A percentile compares a stretch with the other conserved stretches of the same genome.
phyloP scores from a whole-genome alignment of 1,284 basidiomycete genomes.

The Termitomyces sp. region DNA sequence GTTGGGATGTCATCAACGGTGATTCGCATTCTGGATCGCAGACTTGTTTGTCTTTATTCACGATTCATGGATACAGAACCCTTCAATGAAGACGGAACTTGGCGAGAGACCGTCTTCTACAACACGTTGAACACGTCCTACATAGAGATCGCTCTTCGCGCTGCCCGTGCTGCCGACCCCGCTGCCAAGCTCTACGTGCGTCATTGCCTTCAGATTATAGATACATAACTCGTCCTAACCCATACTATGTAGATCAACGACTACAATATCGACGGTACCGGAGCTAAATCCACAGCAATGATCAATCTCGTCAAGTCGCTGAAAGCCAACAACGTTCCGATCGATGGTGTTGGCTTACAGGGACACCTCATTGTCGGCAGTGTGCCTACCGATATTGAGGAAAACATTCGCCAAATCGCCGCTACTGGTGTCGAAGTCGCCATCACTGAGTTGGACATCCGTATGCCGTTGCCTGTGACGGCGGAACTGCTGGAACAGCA shows the following conservation, averaged over 20 bases:
- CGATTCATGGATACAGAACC: constrained; percentile 31
- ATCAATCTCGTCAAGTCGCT: constrained; percentile 45
- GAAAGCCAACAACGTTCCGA: constrained; percentile 39
- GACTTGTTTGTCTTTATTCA: not conserved
- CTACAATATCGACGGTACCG: constrained; percentile 48
- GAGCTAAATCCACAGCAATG: constrained; percentile 49
- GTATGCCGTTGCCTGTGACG: constrained; percentile 49
- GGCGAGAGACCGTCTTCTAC: constrained; percentile 36
- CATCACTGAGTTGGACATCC: constrained; percentile 57
- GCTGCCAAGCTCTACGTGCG: constrained; percentile 37
- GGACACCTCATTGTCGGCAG: constrained; percentile 49
- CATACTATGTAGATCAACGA: constrained; percentile 45
- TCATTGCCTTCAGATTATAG: constrained; percentile 1
- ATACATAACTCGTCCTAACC: not conserved
- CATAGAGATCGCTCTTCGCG: constrained; percentile 34
- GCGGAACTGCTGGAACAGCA: constrained; percentile 45
- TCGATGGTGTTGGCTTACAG: constrained; percentile 56
- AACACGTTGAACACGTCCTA: constrained; percentile 33
- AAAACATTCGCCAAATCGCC: constrained; percentile 42
- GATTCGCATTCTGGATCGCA: constrained; percentile 13
- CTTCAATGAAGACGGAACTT: constrained; percentile 57
- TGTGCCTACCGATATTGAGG: constrained; percentile 40
- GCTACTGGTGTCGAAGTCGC: constrained; percentile 54
- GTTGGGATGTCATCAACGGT: constrained; percentile 35
- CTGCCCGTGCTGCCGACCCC: constrained; percentile 40